phyloP scores from a whole-genome alignment of 352 stramenopile genomes.

The Pythium sukuiense region DNA sequence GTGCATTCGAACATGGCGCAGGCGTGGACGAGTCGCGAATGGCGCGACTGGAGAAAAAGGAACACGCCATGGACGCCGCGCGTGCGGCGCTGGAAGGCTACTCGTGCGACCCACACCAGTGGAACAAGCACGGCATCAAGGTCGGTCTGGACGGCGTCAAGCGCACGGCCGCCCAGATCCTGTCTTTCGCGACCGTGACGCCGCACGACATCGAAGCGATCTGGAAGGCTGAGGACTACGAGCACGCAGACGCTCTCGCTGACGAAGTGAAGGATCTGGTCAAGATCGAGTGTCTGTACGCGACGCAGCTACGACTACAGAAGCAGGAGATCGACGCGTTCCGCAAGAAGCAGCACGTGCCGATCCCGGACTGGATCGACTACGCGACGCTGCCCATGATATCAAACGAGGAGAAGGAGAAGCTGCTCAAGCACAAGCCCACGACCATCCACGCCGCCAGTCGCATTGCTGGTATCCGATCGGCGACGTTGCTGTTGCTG shows the following conservation, averaged over 20 bases:
- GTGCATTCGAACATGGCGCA: constrained; percentile 83
- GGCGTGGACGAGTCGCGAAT: constrained; percentile 72
- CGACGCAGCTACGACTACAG: constrained; percentile 92
- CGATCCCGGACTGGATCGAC: constrained; percentile 92
- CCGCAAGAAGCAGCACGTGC: constrained; percentile 91
- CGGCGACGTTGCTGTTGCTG: constrained; percentile 69
- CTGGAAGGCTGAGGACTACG: constrained; percentile 49
- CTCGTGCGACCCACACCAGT: constrained; percentile 74
- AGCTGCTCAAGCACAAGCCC: constrained; percentile 83
- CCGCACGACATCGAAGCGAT: constrained; percentile 59
- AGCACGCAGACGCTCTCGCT: constrained; percentile 47
- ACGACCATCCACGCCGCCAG: constrained; percentile 94
- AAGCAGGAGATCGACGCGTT: constrained; percentile 96
- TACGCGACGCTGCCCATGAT: constrained; percentile 94
- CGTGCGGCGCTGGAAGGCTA: constrained; percentile 59
- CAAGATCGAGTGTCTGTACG: constrained; percentile 93
- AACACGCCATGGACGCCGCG: constrained; percentile 66
- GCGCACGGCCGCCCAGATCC: constrained; percentile 72
- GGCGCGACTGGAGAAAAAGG: constrained; percentile 83
- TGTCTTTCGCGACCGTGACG: constrained; percentile 68
- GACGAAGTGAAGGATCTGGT: constrained; percentile 49
- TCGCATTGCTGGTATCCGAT: constrained; percentile 91
- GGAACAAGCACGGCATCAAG: constrained; percentile 80
- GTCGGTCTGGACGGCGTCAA: constrained; percentile 75
- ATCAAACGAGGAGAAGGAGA: constrained; percentile 95